Conservation (phyloP, 1,139 yeast genomes). For the Kodamaea arcana region DNA sequence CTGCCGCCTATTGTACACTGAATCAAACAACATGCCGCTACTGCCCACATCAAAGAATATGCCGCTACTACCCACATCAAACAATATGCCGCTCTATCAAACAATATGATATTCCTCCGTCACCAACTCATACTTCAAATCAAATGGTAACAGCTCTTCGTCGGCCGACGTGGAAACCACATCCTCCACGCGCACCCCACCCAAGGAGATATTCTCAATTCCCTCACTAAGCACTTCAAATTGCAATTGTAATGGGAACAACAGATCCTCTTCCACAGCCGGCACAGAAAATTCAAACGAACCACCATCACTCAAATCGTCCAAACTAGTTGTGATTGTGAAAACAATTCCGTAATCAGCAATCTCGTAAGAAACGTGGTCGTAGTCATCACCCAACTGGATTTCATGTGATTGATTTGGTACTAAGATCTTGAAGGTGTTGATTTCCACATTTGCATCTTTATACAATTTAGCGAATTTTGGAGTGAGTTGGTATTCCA, state of each 20-base stretch:
- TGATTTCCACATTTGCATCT: constrained; percentile 33
- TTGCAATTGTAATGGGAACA: constrained; percentile 80
- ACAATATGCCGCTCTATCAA: too few species aligned
- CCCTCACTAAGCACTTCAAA: constrained; percentile 41
- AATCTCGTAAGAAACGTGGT: constrained; percentile 43
- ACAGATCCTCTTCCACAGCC: constrained; percentile 72
- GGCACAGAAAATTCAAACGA: constrained; percentile 77
- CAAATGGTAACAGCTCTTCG: constrained; percentile 64
- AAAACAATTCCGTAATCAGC: constrained; percentile 62
- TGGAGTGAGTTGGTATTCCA: constrained; percentile 72
- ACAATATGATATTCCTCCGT: constrained; percentile 67
- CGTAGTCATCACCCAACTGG: constrained; percentile 48
- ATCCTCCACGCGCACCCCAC: constrained; percentile 39
- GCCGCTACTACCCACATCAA: too few species aligned
- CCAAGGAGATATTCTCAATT: constrained; percentile 39
- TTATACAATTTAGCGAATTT: constrained; percentile 33
- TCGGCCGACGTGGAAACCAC: constrained; percentile 37
- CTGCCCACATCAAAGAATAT: too few species aligned
- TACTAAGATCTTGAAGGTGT: constrained; percentile 58
- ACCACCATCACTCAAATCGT: constrained; percentile 46
- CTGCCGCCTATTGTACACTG: too few species aligned
- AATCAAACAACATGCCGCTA: too few species aligned
- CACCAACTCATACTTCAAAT: constrained; percentile 56
- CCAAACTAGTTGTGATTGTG: constrained; percentile 45
- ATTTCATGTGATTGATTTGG: constrained; percentile 63